These are phyloP conservation scores for Solanum okadae DNA, from an alignment of 257 asterid genomes.

Conservation along the genomic window DNA sequence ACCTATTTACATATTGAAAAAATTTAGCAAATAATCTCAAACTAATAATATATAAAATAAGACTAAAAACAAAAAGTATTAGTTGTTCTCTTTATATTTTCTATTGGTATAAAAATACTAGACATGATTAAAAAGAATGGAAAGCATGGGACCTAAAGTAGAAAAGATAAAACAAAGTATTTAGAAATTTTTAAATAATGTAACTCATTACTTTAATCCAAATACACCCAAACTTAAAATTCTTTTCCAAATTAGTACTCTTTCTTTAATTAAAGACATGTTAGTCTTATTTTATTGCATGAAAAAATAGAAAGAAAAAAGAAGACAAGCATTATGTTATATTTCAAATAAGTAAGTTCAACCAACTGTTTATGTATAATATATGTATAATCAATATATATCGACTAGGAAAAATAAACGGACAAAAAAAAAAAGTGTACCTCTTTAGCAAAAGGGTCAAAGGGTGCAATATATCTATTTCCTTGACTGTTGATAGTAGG, in stretches of 20 bases:
- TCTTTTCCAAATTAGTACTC: background rate
- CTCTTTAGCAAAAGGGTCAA: conserved; percentile 61
- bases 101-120: background rate
- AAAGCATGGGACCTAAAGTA: background rate
- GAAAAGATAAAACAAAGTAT: background rate
- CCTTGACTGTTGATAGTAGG: conserved; percentile 83
- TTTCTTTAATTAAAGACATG: background rate
- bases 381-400: background rate
- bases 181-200: background rate
- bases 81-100: background rate
- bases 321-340: background rate
- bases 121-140: background rate
- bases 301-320: background rate
- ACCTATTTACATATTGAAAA: background rate
- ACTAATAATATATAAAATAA: background rate
- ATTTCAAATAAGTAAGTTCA: background rate
- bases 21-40: background rate
- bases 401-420: background rate
- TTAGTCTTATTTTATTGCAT: background rate
- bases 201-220: background rate
- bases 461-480: conserved; percentile 59
- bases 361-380: background rate
- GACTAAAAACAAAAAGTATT: background rate
- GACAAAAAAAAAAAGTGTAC: background rate
- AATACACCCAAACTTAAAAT: background rate